Percentiles rank a stretch among this genome's conserved stretches.
These are phyloP conservation scores for Herpomyces periplanetae DNA, from an alignment of 2,329 filamentous ascomycete genomes.

Conservation along the genomic window DNA sequence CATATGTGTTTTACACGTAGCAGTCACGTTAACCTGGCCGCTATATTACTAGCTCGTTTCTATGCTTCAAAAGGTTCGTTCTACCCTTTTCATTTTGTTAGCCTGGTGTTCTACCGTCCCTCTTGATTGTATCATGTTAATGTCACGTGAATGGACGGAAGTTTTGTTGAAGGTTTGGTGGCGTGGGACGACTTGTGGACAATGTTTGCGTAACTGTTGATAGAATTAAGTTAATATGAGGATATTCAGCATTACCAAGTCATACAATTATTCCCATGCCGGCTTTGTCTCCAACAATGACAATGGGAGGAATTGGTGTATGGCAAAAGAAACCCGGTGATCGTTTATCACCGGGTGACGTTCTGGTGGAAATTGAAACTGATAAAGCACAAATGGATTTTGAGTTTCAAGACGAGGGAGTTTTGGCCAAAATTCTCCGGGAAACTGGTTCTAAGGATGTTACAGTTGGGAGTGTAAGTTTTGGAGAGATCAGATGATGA, in stretches of 20 bases:
- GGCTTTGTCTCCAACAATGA: constrained; percentile 90
- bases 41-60: too few species aligned
- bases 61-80: too few species aligned
- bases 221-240: too few species aligned
- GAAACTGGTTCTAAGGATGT: constrained; percentile 78
- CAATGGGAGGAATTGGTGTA: constrained; percentile 62
- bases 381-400: constrained; percentile 99
- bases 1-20: too few species aligned
- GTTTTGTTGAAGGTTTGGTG: too few species aligned
- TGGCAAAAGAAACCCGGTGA: constrained; percentile 97
- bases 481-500: constrained; percentile 1
- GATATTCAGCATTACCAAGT: constrained; percentile 72
- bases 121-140: too few species aligned
- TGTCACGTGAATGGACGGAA: too few species aligned
- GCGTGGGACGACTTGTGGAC: too few species aligned
- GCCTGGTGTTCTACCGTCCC: too few species aligned
- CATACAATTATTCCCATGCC: constrained; percentile 95
- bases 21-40: too few species aligned
- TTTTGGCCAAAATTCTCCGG: constrained; percentile 72
- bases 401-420: constrained; percentile 92
- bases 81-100: too few species aligned
- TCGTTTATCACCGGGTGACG: constrained; percentile 50
- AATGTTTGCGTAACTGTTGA: too few species aligned
- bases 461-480: constrained; percentile 58
- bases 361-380: constrained; percentile 90